Conservation (phyloP, 2,329 filamentous ascomycete species). For the Blumeriella jaapii region DNA sequence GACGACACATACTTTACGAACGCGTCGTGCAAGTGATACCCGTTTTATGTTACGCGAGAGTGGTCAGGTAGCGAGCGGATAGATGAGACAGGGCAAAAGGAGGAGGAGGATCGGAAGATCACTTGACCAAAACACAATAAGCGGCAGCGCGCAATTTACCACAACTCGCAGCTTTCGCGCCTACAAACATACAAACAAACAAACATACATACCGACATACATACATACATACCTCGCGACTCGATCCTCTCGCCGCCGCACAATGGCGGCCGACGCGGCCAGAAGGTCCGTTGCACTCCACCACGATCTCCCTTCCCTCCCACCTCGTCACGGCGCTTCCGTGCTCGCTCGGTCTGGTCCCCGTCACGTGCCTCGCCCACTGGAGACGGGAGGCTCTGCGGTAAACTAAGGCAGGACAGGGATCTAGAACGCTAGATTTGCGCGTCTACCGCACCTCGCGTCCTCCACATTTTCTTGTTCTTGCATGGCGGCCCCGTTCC, state of each 20-base stretch:
- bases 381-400: slow-evolving; percentile 1
- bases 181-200: neutral
- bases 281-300: slow-evolving; percentile 17
- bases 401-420: slow-evolving; percentile 3
- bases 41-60: too few relatives aligned
- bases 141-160: too few relatives aligned
- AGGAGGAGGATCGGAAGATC: too few relatives aligned
- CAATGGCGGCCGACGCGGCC: slow-evolving; percentile 23
- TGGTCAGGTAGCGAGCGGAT: too few relatives aligned
- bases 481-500: neutral
- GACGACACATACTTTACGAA: too few relatives aligned
- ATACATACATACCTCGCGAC: slow-evolving; percentile 4
- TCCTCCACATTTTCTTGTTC: slow-evolving; percentile 3
- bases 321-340: slow-evolving; percentile 4
- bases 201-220: neutral
- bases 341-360: slow-evolving; percentile 2
- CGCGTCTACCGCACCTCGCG: neutral
- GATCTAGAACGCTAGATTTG: slow-evolving; percentile 4
- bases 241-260: too few relatives aligned
- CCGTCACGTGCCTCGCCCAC: too few relatives aligned
- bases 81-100: too few relatives aligned
- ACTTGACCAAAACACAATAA: neutral
- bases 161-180: neutral
- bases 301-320: slow-evolving; percentile 1
- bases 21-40: too few relatives aligned